phyloP scores from a whole-genome alignment of 805 yeast species.

The Sugiyamaella americana region DNA sequence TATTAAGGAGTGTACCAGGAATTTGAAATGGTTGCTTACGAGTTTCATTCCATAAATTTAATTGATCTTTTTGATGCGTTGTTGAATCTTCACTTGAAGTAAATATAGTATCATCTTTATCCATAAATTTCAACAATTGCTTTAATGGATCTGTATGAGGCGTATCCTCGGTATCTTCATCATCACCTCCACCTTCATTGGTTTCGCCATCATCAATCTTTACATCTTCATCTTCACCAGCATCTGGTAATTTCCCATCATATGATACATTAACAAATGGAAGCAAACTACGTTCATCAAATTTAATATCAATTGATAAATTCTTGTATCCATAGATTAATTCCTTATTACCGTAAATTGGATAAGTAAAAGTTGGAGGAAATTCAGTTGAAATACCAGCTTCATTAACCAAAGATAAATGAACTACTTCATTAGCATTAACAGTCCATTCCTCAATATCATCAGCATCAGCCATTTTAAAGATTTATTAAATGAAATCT shows the following conservation, averaged over 20 bases:
- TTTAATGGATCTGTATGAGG: slow-evolving; percentile 42
- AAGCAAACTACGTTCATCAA: slow-evolving; percentile 66
- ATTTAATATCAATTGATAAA: slow-evolving; percentile 53
- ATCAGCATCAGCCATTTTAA: too few relatives aligned
- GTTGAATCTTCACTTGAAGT: not conserved
- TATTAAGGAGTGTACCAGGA: slow-evolving; percentile 31
- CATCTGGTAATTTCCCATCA: slow-evolving; percentile 38
- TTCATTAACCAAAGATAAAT: slow-evolving; percentile 39
- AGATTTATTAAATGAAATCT: too few relatives aligned
- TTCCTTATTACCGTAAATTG: slow-evolving; percentile 89
- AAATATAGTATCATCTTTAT: slow-evolving; percentile 39
- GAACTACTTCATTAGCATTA: slow-evolving; percentile 63
- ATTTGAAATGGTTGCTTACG: slow-evolving; percentile 38
- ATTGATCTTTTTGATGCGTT: not conserved
- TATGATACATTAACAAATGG: slow-evolving; percentile 65
- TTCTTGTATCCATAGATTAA: slow-evolving; percentile 78
- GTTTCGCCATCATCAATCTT: slow-evolving; percentile 36
- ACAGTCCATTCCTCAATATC: slow-evolving; percentile 33
- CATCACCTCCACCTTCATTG: slow-evolving; percentile 13
- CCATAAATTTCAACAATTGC: slow-evolving; percentile 44
- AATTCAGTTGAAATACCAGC: slow-evolving; percentile 34
- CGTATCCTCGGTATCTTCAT: slow-evolving; percentile 45
- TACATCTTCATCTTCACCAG: slow-evolving; percentile 37
- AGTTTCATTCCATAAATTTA: slow-evolving; percentile 55
- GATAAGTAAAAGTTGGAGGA: slow-evolving; percentile 80